phyloP scores from a whole-genome alignment of 176 grass and related monocot genomes.

The Canna indica region DNA sequence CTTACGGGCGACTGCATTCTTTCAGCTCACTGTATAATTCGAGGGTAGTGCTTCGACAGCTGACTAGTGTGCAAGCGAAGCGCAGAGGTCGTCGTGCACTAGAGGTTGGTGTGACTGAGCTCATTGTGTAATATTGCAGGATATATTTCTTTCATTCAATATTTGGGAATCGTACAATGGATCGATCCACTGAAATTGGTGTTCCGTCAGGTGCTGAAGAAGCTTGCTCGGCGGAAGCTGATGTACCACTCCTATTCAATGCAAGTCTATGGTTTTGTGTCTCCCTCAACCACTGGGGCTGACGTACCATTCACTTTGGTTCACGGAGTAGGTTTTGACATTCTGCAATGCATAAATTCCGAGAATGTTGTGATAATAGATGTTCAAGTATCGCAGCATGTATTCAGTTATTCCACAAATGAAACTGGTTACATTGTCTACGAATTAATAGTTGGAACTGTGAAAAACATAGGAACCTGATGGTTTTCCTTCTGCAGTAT shows the following conservation, averaged over 20 bases:
- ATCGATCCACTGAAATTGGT: neutral
- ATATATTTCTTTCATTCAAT: neutral
- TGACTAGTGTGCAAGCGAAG: slow-evolving; percentile 64
- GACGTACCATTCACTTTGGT: slow-evolving; percentile 66
- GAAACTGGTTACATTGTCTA: neutral
- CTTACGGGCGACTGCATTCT: slow-evolving; percentile 13
- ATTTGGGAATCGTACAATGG: neutral
- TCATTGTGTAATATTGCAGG: neutral
- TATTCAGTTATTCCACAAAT: neutral
- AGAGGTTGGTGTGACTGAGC: slow-evolving; percentile 39
- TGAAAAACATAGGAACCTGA: neutral
- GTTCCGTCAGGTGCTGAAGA: slow-evolving; percentile 69
- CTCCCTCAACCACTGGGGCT: slow-evolving; percentile 21
- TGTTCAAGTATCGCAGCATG: too few relatives aligned
- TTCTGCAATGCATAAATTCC: neutral
- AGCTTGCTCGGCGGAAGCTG: slow-evolving; percentile 61
- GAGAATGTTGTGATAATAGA: neutral
- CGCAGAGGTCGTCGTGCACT: slow-evolving; percentile 81
- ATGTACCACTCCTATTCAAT: slow-evolving; percentile 95
- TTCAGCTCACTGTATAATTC: slow-evolving; percentile 60
- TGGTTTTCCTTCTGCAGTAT: slow-evolving; percentile 44
- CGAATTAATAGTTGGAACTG: neutral
- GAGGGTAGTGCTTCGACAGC: slow-evolving; percentile 75
- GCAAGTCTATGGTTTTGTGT: slow-evolving; percentile 85
- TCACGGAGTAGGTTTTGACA: slow-evolving; percentile 47